Base-by-base conservation (phyloP, 2,329 filamentous ascomycete genomes). In the Davidsoniella virescens region DNA sequence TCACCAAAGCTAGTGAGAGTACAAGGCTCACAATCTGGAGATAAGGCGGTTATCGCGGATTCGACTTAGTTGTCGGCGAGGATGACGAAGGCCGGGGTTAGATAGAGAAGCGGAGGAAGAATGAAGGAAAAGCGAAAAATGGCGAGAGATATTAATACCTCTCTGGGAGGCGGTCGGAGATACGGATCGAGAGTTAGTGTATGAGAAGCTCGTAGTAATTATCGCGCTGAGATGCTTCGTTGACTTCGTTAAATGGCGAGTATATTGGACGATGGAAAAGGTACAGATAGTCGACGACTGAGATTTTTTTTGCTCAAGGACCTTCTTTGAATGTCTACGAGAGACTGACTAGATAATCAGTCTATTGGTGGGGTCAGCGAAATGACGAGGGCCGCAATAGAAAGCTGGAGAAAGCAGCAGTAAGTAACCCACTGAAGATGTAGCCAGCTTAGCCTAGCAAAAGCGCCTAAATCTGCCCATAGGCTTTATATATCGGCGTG, bases 341-440 rank as follows among this genome's bases (percentile, higher is more conserved):
- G 2, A 33, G 8, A 33, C 12, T 3, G 29, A 12, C 12, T 4
- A 33, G 29, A 33, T 33, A 9, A 33, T 33, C 29, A 12, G 29
- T 33, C 7, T 23, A 10, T 49, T 42, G 47, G 47, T 33, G 47
- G 39, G 37, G 47, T 42, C 37, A n/a, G 37, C 8, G 16, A 49
- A 36, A 42, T 41, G 37, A 42, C 37, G 39, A 49, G 42, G 29
- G 47, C 29, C 17, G 37, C 47, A 39, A 49, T 49, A 26, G 38
- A 42, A 45, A 14, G n/a, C 16, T 23, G 42, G 37, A 9, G 38
- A 39, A 26, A 25, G 33, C 18, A 42, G 20, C 4, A 14, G 16
- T 33, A 29, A 42, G 41, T 29, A 37, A 36, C 17, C n/a, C 26
- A n/a, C 16, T 17, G n/a, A 44, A 26, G 26, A 37, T 44, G n/a